phyloP scores from a whole-genome alignment of 305 asterid genomes.

The Rubia tinctorum region DNA sequence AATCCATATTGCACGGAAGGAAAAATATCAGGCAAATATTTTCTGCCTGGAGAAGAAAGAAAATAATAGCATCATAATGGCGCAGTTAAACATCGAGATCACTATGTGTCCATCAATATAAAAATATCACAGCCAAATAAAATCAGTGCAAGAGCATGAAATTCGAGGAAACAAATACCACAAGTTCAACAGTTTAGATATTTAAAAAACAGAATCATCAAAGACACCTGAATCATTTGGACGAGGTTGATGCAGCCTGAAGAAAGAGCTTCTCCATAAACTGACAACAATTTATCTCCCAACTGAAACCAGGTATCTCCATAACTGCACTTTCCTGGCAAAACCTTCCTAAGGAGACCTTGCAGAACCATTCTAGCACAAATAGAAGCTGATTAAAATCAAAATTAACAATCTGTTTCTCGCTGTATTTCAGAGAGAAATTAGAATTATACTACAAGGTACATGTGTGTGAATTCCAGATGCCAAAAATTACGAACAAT shows the following conservation, averaged over 20 bases:
- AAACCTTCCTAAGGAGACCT: slow-evolving; percentile 71
- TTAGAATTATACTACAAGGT: background rate
- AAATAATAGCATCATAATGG: background rate
- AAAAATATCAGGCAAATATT: background rate
- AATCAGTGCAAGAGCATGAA: background rate
- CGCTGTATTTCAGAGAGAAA: background rate
- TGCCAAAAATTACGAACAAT: background rate
- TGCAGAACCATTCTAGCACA: slow-evolving; percentile 64
- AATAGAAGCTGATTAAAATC: slow-evolving; percentile 21
- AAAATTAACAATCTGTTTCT: slow-evolving; percentile 17
- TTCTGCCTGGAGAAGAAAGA: slow-evolving; percentile 8
- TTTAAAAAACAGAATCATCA: slow-evolving; percentile 30
- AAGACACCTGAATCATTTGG: slow-evolving; percentile 88
- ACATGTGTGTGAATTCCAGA: background rate
- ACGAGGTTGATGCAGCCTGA: slow-evolving; percentile 71
- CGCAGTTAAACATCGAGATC: no score
- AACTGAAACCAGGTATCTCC: slow-evolving; percentile 56
- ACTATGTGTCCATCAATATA: background rate
- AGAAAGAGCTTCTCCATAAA: slow-evolving; percentile 73
- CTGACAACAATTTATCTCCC: slow-evolving; percentile 56
- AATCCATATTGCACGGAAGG: background rate
- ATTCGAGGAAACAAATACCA: slow-evolving; percentile 2
- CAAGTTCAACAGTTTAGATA: slow-evolving; percentile 1
- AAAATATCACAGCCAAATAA: background rate
- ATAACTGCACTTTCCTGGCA: slow-evolving; percentile 49